phyloP scores from a whole-genome alignment of 192 early-diverging fungal genomes.

The Coemansia sp. region DNA sequence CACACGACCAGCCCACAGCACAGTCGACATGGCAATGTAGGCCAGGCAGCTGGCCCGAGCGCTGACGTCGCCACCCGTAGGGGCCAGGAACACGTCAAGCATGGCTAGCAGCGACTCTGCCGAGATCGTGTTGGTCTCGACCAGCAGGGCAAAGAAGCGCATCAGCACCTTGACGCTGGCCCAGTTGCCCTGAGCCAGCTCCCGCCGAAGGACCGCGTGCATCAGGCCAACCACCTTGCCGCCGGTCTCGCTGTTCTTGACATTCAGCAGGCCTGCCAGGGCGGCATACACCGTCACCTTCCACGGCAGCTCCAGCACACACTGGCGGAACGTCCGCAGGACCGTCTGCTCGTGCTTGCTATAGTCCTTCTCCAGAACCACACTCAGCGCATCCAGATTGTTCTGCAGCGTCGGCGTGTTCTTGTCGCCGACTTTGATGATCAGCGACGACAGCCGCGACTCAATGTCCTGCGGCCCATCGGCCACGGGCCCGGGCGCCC shows the following conservation, averaged over 20 bases:
- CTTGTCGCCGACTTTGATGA: constrained; percentile 73
- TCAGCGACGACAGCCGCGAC: constrained; percentile 60
- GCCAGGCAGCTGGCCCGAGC: constrained; percentile 59
- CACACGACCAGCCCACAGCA: constrained; percentile 66
- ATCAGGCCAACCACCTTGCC: constrained; percentile 58
- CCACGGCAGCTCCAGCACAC: constrained; percentile 37
- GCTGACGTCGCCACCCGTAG: constrained; percentile 1
- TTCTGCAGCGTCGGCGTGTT: constrained; percentile 58
- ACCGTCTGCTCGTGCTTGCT: constrained; percentile 59
- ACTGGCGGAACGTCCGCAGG: constrained; percentile 51
- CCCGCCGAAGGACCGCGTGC: constrained; percentile 51
- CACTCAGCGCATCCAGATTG: constrained; percentile 62
- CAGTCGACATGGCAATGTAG: constrained; percentile 65
- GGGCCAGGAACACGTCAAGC: constrained; percentile 57
- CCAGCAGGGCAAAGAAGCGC: constrained; percentile 76
- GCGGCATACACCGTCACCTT: constrained; percentile 63
- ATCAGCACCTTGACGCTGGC: constrained; percentile 67
- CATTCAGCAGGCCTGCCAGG: constrained; percentile 78
- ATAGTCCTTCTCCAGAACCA: constrained; percentile 66
- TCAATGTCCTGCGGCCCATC: constrained; percentile 59
- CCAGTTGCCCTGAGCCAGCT: constrained; percentile 58
- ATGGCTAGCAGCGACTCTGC: constrained; percentile 59
- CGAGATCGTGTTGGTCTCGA: constrained; percentile 69
- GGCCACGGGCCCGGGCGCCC: neutral
- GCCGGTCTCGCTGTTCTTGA: constrained; percentile 59